Evolutionary conservation across 129 eudicot genomes (phyloP), one percentile per base, ranked within the genome.

Genomic region (Pulicaria dysenterica): DNA sequence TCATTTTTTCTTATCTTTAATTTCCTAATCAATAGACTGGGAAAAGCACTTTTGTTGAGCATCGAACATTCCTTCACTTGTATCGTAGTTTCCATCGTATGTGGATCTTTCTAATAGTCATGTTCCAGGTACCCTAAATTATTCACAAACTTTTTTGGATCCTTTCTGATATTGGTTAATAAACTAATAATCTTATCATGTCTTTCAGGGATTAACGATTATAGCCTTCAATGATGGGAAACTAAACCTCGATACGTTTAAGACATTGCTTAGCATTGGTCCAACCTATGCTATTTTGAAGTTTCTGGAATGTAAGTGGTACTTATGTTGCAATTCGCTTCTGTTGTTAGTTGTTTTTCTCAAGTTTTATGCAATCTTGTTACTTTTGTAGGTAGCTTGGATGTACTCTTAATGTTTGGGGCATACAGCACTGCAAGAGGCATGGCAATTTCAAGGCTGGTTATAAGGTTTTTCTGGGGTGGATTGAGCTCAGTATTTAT

Each of bases 41-140:
- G 45, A 95, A 95, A 79, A 90, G 97, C 69, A 79, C 94, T 38
- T 95, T 95, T 64, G 99, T 95, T 10, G 97, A 95, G 86, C 99
- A 95, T 84, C 83, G 99, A 63, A 90, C 99, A 14, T 95, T 86
- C 48, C 89, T 95, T 71, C 99, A 95, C 79, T 82, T 95, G 70
- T 94, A 94, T 86, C 94, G 96, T 67, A 94, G 99, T 75, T 94
- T 94, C 74, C 99, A 94, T 80, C 97, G 99, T 58, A 63, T 94
- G 86, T 94, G 99, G 99, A 94, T 94, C 68, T 94, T 94, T 73
- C 81, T 94, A 83, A 80, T 62, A 7, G 86, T 90, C 61, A 94
- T 94, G 99, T 94, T 90, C 80, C 99, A 94, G 99, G 99, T 94
- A 67, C 54, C 34, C 40, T 49, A 71, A 41, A 51, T 41, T 36